Evolutionary conservation across 73 alveolate species (phyloP), one percentile per base, ranked within the genome.

Genomic region (Paramecium octaurelia): DNA sequence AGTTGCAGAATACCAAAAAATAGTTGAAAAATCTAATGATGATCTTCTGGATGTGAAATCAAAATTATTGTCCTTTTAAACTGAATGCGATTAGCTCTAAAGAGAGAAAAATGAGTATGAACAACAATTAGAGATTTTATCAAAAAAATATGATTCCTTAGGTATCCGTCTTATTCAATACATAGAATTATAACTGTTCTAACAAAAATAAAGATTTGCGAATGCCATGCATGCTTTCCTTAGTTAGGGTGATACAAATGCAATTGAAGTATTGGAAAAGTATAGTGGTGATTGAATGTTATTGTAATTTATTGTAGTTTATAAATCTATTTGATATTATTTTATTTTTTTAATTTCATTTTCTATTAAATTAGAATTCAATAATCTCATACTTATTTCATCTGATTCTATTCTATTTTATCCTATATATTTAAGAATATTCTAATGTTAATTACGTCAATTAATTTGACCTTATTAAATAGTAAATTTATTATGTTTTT

Each of bases 171-270:
- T 43, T 4, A 31, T 4, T 40, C 4, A 2, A 6, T 14, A 31
- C 23, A 36, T 48, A 80, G 91, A 80, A 35, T 9, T 10, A 24
- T 23, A 80, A 44, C 29, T 80, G 27, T 80, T 80, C n/a, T 38
- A 18, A 24, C 21, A 42, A 44, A 80, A 80, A 48, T n/a, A 80
- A 48, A 80, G 44, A 35, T 80, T 6, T 43, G 76, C 75, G 2
- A 44, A 48, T 42, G 91, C 57, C 9, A 80, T 80, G 91, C 91
- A 80, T 44, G 46, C 48, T 3, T 80, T 80, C 27, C 50, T 80
- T n/a, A 20, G 57, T 46, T 18, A 6, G 16, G 91, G 91, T 0
- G 75, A 80, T 80, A 31, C 91, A 24, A 24, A 80, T 40, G 91
- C 75, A 24, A 80, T 80, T 11, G 91, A 80, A 23, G 29, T 80